Percentiles rank a stretch among this genome's conserved stretches.
phyloP scores from a whole-genome alignment of 169 alveolate genomes.

The Plasmodium gallinaceum region DNA sequence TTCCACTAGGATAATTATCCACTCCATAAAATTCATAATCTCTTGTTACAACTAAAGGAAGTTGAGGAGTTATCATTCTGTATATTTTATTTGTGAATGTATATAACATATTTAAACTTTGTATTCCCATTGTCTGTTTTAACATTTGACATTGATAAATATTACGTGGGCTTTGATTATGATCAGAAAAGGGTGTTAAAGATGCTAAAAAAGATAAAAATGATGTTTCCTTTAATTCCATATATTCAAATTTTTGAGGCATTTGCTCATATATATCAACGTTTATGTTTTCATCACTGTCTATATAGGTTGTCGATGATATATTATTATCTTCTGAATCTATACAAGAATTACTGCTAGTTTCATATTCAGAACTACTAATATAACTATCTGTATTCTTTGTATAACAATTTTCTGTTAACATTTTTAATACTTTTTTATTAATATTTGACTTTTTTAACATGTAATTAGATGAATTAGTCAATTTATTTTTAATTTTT shows the following conservation, averaged over 20 bases:
- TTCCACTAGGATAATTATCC: conserved; percentile 98
- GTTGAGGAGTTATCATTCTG: conserved; percentile 95
- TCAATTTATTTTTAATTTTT: neutral
- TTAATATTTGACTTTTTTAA: neutral
- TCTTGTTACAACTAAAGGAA: conserved; percentile 97
- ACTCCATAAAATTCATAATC: conserved; percentile 94
- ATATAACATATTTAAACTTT: conserved; percentile 95
- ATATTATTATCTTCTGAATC: conserved; percentile 28
- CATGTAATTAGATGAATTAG: neutral
- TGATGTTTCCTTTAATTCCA: conserved; percentile 96
- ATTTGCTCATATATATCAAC: conserved; percentile 79
- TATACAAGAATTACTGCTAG: conserved; percentile 20
- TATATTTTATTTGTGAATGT: conserved; percentile 97
- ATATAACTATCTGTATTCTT: neutral
- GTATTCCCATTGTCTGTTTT: conserved; percentile 99
- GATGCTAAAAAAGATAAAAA: conserved; percentile 97
- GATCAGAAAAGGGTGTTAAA: conserved; percentile 98
- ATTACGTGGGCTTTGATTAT: conserved; percentile 99
- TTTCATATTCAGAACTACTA: conserved; percentile 18
- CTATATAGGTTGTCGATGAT: conserved; percentile 40
- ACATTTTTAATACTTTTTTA: conserved; percentile 17
- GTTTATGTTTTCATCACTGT: conserved; percentile 75
- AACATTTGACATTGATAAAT: conserved; percentile 99
- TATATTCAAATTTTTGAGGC: conserved; percentile 93
- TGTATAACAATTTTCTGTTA: neutral